A percentile compares a stretch with the other conserved stretches of the same genome.
These are phyloP conservation scores for Pythium rhizo-oryzae DNA, from an alignment of 352 stramenopile genomes.

Conservation along the genomic window DNA sequence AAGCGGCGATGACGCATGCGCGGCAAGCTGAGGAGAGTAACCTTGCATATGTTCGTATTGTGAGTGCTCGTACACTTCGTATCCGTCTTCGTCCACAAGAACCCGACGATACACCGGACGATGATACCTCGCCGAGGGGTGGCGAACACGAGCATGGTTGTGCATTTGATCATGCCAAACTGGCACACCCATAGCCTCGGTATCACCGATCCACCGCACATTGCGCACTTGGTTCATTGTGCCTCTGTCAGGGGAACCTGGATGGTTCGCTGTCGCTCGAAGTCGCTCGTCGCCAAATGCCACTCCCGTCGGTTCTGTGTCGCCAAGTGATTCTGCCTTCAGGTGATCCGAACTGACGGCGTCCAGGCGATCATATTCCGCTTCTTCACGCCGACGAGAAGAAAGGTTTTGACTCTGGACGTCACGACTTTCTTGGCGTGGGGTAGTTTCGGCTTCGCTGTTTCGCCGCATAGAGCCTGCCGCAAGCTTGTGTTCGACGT, in stretches of 20 bases:
- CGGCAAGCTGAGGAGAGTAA: slow-evolving; percentile 4
- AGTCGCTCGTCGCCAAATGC: not conserved
- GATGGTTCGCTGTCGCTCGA: not conserved
- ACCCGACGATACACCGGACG: slow-evolving; percentile 20
- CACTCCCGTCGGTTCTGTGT: not conserved
- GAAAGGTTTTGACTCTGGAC: not conserved
- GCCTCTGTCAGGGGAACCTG: not conserved
- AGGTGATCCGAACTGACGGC: not conserved
- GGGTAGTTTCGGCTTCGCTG: not conserved
- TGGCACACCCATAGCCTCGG: not conserved
- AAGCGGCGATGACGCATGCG: slow-evolving; percentile 4
- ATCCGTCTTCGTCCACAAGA: slow-evolving; percentile 22
- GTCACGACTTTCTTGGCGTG: not conserved
- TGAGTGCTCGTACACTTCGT: slow-evolving; percentile 11
- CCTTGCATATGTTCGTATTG: slow-evolving; percentile 13
- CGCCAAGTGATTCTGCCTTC: slow-evolving; percentile 1
- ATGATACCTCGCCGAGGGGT: not conserved
- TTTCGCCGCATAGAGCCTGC: not conserved
- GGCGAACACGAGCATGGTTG: not conserved
- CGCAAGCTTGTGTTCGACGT: slow-evolving; percentile 51
- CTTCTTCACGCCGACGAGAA: not conserved
- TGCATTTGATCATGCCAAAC: not conserved
- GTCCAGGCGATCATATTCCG: not conserved
- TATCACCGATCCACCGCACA: not conserved
- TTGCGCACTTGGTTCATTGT: not conserved